phyloP scores from a whole-genome alignment of 768 basidiomycete species.

The Gyrodon lividus region DNA sequence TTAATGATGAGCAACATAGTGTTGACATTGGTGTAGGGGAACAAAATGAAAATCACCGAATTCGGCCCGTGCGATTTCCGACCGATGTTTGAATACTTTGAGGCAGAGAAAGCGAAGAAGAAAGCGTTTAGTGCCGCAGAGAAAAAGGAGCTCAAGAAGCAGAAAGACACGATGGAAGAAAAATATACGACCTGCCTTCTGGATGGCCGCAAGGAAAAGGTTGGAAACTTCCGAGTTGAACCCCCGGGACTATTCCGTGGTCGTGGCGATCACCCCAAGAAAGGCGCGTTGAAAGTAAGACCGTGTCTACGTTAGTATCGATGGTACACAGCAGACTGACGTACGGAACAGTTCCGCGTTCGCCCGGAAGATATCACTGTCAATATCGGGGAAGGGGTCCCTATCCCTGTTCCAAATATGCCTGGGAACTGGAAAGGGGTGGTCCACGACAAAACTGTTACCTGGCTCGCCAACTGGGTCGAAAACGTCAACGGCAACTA shows the following conservation, averaged over 20 bases:
- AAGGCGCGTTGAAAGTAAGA: conserved; percentile 88
- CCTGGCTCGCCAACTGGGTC: conserved; percentile 99
- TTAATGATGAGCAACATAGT: conserved; percentile 4
- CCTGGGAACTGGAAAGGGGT: conserved; percentile 90
- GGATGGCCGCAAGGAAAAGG: conserved; percentile 96
- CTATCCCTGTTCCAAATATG: conserved; percentile 84
- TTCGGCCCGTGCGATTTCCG: conserved; percentile 90
- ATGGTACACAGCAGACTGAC: conserved; percentile 11
- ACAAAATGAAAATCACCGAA: conserved; percentile 69
- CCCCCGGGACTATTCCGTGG: conserved; percentile 98
- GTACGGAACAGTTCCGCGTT: conserved; percentile 65
- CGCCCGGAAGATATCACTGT: conserved; percentile 93
- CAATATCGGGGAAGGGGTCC: conserved; percentile 80
- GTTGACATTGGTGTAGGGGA: conserved; percentile 43
- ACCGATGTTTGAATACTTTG: conserved; percentile 92
- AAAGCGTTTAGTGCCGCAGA: conserved; percentile 81
- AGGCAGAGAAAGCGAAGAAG: conserved; percentile 89
- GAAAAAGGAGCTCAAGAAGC: conserved; percentile 89
- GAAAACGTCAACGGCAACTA: conserved; percentile 95
- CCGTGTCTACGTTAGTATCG: neutral
- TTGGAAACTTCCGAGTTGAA: conserved; percentile 97
- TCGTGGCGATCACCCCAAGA: conserved; percentile 97
- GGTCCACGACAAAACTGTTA: conserved; percentile 92
- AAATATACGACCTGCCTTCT: conserved; percentile 85
- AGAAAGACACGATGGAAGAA: conserved; percentile 79